Evolutionary conservation across 495 filamentous ascomycete species (phyloP).

Genomic region (Tuber calosporum): DNA sequence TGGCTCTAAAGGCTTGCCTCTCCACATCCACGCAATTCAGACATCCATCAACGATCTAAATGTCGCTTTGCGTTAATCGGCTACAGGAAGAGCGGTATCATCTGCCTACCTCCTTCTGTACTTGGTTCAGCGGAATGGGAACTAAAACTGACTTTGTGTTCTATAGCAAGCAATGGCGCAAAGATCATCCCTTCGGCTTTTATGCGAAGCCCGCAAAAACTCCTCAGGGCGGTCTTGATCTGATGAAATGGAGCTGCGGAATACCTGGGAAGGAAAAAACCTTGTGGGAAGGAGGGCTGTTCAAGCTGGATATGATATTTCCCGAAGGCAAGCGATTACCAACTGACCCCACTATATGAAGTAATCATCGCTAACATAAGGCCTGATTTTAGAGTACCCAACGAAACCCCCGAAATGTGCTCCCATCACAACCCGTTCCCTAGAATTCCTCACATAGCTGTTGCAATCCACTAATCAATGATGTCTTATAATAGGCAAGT

Average conservation of each 20-base stretch:
- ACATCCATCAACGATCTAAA: conserved; percentile 42
- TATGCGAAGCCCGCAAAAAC: conserved; percentile 81
- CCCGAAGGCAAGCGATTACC: conserved; percentile 67
- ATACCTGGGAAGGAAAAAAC: conserved; percentile 94
- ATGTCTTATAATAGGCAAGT: conserved; percentile 65
- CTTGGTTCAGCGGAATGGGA: background rate
- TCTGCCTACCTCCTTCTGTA: background rate
- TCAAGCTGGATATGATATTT: conserved; percentile 87
- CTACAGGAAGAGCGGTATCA: conserved; percentile 82
- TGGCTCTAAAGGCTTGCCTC: background rate
- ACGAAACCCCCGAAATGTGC: conserved; percentile 98
- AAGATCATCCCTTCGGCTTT: conserved; percentile 96
- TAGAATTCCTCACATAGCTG: background rate
- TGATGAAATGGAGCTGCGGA: conserved; percentile 94
- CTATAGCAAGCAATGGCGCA: conserved; percentile 85
- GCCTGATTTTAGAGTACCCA: conserved; percentile 70
- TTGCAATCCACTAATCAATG: conserved; percentile 3
- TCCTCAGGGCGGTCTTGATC: conserved; percentile 69
- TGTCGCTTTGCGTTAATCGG: conserved; percentile 84
- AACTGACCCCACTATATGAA: conserved; percentile 16
- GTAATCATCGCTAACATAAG: conserved; percentile 9
- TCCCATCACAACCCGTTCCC: conserved; percentile 30
- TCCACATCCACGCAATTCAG: background rate
- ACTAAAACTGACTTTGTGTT: conserved; percentile 17
- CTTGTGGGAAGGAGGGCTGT: conserved; percentile 90